Conservation (phyloP, 805 yeast species). For the Candida ipomoeae region DNA sequence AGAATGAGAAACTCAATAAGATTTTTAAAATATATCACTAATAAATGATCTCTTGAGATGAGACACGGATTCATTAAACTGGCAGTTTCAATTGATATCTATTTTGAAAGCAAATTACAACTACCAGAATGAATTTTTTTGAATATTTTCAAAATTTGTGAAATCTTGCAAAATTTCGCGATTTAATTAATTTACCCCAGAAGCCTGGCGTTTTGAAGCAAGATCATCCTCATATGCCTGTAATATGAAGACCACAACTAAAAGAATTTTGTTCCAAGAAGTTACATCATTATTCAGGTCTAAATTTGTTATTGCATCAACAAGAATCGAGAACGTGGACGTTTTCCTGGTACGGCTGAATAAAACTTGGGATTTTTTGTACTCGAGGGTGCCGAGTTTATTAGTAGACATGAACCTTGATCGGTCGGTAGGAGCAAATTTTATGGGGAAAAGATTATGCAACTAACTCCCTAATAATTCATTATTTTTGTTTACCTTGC, state of each 20-base stretch:
- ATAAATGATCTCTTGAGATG: background rate
- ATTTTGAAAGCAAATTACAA: background rate
- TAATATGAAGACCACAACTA: constrained; percentile 7
- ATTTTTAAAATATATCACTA: background rate
- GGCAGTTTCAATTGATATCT: background rate
- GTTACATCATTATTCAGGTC: constrained; percentile 11
- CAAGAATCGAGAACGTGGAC: constrained; percentile 6
- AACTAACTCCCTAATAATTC: constrained; percentile 7
- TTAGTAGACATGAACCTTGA: constrained; percentile 5
- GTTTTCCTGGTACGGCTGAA: constrained; percentile 12
- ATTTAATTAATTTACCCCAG: background rate
- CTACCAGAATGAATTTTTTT: background rate
- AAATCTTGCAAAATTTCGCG: background rate
- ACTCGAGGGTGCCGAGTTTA: constrained; percentile 9
- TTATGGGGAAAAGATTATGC: constrained; percentile 5
- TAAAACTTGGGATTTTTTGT: constrained; percentile 6
- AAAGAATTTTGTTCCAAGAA: constrained; percentile 1
- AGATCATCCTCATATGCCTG: constrained; percentile 12
- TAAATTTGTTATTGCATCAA: constrained; percentile 4
- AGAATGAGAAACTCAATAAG: background rate
- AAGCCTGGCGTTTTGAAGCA: background rate
- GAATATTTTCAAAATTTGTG: background rate
- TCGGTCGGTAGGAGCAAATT: constrained; percentile 2
- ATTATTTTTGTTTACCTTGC: constrained; percentile 9
- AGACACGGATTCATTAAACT: background rate